Conservation (phyloP, 495 filamentous ascomycete genomes). For the Xylaria sp. region DNA sequence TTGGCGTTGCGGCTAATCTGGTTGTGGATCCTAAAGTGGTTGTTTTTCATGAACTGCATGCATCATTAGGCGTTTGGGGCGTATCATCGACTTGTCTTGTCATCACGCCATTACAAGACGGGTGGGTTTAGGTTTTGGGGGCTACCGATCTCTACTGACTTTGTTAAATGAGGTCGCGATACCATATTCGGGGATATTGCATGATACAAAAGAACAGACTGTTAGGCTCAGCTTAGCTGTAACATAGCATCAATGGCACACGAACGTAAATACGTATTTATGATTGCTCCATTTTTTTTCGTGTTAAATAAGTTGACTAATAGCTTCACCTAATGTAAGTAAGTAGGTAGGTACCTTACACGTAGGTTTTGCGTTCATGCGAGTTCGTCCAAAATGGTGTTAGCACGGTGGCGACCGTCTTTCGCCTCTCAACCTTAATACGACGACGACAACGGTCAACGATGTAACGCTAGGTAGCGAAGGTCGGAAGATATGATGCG, state of each 20-base stretch:
- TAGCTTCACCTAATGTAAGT: neutral
- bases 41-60: constrained; percentile 2
- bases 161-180: neutral
- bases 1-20: constrained; percentile 8
- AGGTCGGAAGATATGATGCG: neutral
- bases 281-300: neutral
- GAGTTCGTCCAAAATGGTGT: neutral
- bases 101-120: neutral
- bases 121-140: neutral
- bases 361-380: neutral
- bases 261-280: constrained; percentile 2
- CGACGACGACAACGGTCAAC: neutral
- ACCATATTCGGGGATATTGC: constrained; percentile 10
- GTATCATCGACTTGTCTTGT: constrained; percentile 11
- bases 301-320: neutral
- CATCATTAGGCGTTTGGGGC: constrained; percentile 15
- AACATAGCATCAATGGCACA: constrained; percentile 5
- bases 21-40: neutral
- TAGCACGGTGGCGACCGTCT: neutral
- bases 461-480: constrained; percentile 23
- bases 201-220: neutral
- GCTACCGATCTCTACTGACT: neutral
- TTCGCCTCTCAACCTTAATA: constrained; percentile 1
- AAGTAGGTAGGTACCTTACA: no score
- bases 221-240: neutral